A percentile compares a stretch with the other conserved stretches of the same genome.
Evolutionary conservation across 2,329 filamentous ascomycete species (phyloP).

Genomic region (Cercospora zeae-maydis): DNA sequence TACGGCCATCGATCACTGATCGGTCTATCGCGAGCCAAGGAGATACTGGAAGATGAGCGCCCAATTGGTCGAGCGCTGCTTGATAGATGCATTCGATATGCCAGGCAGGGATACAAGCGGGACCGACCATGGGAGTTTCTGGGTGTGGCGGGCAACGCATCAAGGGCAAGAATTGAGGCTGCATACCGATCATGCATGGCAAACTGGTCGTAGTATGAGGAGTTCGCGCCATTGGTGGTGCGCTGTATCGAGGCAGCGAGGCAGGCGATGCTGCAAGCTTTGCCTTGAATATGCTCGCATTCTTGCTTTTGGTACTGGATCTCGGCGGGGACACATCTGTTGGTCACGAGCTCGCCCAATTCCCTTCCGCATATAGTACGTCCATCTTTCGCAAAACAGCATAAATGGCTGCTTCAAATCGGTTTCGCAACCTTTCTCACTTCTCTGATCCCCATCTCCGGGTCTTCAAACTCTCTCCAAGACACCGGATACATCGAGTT

Average conservation of each 20-base stretch:
- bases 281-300: neutral
- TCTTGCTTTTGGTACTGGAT: too few relatives aligned
- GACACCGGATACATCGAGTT: slow-evolving; percentile 89
- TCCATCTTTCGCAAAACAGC: neutral
- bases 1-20: neutral
- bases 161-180: neutral
- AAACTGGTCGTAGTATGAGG: neutral
- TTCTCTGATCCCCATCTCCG: slow-evolving; percentile 72
- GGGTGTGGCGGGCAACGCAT: neutral
- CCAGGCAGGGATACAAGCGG: neutral
- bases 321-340: too few relatives aligned
- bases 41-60: neutral
- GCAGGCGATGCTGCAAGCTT: neutral
- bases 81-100: neutral
- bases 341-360: too few relatives aligned
- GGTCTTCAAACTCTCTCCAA: slow-evolving; percentile 93
- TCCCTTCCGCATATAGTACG: neutral
- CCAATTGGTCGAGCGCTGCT: neutral
- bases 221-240: neutral
- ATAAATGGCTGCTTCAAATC: slow-evolving; percentile 53
- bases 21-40: neutral
- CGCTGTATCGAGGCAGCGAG: neutral
- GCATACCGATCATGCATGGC: neutral
- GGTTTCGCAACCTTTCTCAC: slow-evolving; percentile 91
- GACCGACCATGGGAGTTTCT: neutral